Evolutionary conservation across 257 asterid species (phyloP).

Genomic region (Eucommia ulmoides): DNA sequence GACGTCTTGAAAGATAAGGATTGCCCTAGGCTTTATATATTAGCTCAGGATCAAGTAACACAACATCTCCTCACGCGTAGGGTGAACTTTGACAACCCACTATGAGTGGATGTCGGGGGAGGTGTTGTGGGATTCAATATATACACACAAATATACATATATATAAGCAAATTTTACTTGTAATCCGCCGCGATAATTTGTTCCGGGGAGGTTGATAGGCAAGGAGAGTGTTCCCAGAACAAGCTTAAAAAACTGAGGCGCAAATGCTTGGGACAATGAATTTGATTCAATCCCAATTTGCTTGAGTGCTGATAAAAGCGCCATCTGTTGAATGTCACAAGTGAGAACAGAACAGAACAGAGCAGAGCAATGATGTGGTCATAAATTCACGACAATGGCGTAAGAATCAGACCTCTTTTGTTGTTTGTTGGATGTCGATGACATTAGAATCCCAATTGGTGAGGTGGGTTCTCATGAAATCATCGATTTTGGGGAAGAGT

Average conservation of each 20-base stretch:
- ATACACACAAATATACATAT: no score
- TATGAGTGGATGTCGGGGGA: no score
- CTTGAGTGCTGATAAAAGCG: slow-evolving; percentile 70
- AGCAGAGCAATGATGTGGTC: background rate
- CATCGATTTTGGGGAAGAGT: slow-evolving; percentile 61
- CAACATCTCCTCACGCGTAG: no score
- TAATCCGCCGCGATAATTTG: slow-evolving; percentile 68
- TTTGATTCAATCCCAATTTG: slow-evolving; percentile 75
- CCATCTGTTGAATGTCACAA: no score
- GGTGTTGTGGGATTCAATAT: no score
- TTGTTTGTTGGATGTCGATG: slow-evolving; percentile 70
- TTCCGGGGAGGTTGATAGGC: slow-evolving; percentile 81
- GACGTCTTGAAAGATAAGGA: no score
- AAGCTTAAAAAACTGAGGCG: slow-evolving; percentile 84
- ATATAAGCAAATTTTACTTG: no score
- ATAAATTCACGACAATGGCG: no score
- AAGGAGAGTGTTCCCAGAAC: slow-evolving; percentile 92
- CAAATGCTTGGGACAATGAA: slow-evolving; percentile 50
- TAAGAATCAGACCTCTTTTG: slow-evolving; percentile 69
- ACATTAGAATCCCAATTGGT: slow-evolving; percentile 49
- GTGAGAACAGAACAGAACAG: no score
- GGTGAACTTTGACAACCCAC: no score
- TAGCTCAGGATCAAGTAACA: no score
- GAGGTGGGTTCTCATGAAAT: slow-evolving; percentile 52
- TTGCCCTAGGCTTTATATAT: no score